Evolutionary conservation across 176 grass and related monocot species (phyloP).

Genomic region (Guadua angustifolia): DNA sequence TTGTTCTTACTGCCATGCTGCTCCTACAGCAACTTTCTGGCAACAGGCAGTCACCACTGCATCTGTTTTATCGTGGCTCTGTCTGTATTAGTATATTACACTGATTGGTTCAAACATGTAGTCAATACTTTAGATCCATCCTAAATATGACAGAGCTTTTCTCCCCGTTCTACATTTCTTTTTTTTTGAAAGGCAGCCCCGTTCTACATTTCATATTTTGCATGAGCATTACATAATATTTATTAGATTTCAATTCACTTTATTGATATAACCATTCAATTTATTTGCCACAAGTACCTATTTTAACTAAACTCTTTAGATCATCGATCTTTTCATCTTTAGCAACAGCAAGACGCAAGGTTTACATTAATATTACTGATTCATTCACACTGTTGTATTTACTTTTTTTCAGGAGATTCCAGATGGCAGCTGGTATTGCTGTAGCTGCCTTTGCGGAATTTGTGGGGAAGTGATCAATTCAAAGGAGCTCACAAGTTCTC

Average conservation of each 20-base stretch:
- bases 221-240: constrained; percentile 15
- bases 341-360: constrained; percentile 25
- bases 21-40: background rate
- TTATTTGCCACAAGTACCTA: background rate
- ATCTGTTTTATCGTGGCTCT: constrained; percentile 26
- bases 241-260: no score
- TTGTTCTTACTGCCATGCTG: constrained; percentile 25
- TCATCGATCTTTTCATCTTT: constrained; percentile 7
- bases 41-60: background rate
- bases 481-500: constrained; percentile 49
- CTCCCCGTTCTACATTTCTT: constrained; percentile 6
- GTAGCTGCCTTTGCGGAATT: constrained; percentile 68
- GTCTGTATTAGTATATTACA: constrained; percentile 12
- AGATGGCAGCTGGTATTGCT: constrained; percentile 93
- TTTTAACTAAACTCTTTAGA: background rate
- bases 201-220: constrained; percentile 12
- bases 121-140: background rate
- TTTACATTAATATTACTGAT: constrained; percentile 32
- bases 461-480: constrained; percentile 67
- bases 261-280: no score
- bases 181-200: no score
- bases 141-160: constrained; percentile 5
- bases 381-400: background rate
- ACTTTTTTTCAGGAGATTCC: constrained; percentile 72
- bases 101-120: constrained; percentile 18